phyloP scores from a whole-genome alignment of 169 alveolate genomes.

The Plasmodium malariae region DNA sequence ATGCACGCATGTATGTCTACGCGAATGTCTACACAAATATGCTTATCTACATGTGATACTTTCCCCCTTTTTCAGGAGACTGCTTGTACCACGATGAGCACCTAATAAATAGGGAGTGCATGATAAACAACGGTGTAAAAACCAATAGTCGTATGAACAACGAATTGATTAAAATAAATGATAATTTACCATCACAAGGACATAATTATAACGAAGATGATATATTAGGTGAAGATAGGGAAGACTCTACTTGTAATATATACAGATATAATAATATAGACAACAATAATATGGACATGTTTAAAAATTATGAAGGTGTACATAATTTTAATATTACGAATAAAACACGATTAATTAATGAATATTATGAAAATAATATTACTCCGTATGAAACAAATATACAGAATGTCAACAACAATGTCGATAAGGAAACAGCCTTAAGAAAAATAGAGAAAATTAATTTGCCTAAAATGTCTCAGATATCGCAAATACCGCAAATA shows the following conservation, averaged over 20 bases:
- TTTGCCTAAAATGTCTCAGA: background rate
- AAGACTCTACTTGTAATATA: background rate
- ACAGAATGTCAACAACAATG: background rate
- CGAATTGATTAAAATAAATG: slow-evolving; percentile 10
- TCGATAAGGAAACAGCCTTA: background rate
- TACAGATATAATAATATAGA: slow-evolving; percentile 28
- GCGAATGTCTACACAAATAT: background rate
- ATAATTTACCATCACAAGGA: slow-evolving; percentile 3
- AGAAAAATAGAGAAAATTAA: slow-evolving; percentile 15
- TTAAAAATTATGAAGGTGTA: background rate
- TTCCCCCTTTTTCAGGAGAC: background rate
- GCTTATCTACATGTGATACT: background rate
- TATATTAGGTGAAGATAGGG: background rate
- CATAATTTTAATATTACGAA: background rate
- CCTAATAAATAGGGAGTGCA: background rate
- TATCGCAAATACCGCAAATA: too few relatives aligned
- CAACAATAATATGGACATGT: background rate
- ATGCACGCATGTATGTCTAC: background rate
- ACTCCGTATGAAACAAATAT: background rate
- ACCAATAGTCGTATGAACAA: background rate
- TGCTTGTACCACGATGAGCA: background rate
- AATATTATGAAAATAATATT: slow-evolving; percentile 20
- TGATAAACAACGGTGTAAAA: background rate
- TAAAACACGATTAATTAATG: slow-evolving; percentile 12
- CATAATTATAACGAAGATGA: background rate